Evolutionary conservation across 331 rosid genomes (phyloP), one percentile per base, ranked within the genome.

Genomic region (Pyrus hybrid): DNA sequence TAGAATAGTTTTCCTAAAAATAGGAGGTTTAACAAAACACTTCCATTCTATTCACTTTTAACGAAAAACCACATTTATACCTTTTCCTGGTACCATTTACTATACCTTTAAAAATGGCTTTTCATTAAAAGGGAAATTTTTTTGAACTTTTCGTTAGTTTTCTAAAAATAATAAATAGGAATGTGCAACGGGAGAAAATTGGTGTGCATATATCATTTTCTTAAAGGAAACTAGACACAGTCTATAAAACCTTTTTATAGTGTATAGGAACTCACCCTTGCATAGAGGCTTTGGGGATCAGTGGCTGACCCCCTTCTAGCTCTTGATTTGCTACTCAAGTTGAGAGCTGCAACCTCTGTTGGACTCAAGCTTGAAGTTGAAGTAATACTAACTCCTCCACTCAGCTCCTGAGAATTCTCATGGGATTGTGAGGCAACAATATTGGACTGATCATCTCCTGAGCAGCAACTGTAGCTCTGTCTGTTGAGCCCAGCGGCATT

Each of bases 241-340:
- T 35, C 12, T 35, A 35, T 35, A 8, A 35, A 37, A 37, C 43
- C 43, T 9, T 37, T 37, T 37, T 37, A 3, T 37, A 9, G 56
- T 49, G 7, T 29, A 7, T 3, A 33, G 66, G 61, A 37, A 78
- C 91, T 81, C 72, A 94, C 99, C 80, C 95, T 91, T 60, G 96
- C 99, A 75, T 90, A 88, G 25, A 90, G 82, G 79, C 93, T 88
- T 43, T 90, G 99, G 10, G 93, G 80, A 72, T 88, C 96, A 29
- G 92, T 85, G 70, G 96, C 90, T 62, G 88, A 76, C 61, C 90
- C 81, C 53, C 70, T 80, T 3, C 74, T 73, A 53, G 86, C 86
- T 77, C 77, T 86, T 60, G 87, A 63, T 84, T 91, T 91, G 28
- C 87, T 77, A 49, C 68, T 72, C 43, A 70, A 82, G 43, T 79